Conservation (phyloP, 2,329 filamentous ascomycete genomes). For the Fusarium heterosporum region DNA sequence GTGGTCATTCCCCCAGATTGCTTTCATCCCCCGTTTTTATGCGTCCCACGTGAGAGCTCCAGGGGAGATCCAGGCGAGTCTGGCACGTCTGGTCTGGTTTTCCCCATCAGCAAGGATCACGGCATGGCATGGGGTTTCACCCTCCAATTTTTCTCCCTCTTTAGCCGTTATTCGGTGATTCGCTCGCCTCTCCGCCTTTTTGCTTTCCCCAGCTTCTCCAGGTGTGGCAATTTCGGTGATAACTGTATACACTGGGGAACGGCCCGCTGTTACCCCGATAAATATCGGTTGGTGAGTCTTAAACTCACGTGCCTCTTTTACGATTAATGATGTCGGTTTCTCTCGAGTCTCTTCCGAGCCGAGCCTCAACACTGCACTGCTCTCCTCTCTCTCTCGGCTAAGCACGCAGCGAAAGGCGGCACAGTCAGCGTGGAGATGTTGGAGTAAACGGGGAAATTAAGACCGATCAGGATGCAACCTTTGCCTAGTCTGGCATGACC, state of each 20-base stretch:
- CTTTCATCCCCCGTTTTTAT: not conserved
- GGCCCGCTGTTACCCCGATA: not conserved
- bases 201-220: constrained; percentile 26
- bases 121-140: constrained; percentile 1
- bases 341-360: not conserved
- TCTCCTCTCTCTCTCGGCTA: constrained; percentile 2
- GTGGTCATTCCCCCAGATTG: not conserved
- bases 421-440: constrained; percentile 31
- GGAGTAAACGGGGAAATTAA: constrained; percentile 40
- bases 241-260: constrained; percentile 30
- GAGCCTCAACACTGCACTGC: not conserved
- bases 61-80: constrained; percentile 1
- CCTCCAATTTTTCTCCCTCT: constrained; percentile 22
- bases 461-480: constrained; percentile 35
- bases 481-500: constrained; percentile 19
- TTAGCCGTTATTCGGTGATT: constrained; percentile 21
- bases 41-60: constrained; percentile 17
- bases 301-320: not conserved
- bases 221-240: constrained; percentile 5
- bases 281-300: not conserved
- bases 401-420: constrained; percentile 3
- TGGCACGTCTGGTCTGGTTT: not conserved
- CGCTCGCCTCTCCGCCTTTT: constrained; percentile 15
- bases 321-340: not conserved
- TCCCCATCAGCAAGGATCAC: not conserved